Base-by-base conservation (phyloP, 2,329 filamentous ascomycete genomes). In the Tolypocladium ophioglossoides region DNA sequence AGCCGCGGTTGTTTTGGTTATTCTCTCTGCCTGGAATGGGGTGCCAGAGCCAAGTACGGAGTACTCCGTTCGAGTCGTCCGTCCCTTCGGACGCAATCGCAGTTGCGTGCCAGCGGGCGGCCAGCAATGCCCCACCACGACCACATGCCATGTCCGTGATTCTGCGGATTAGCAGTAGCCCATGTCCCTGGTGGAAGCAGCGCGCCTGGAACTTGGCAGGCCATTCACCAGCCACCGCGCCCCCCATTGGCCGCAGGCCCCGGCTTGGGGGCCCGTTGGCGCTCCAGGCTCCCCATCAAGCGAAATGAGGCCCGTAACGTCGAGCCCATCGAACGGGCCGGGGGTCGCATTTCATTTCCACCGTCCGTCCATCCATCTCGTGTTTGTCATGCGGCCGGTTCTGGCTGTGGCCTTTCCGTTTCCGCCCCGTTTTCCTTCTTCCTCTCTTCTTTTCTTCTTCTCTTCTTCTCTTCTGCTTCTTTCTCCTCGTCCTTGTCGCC, bases 241-340 rank as follows among this genome's bases (percentile, higher is more conserved):
- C 41, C 6, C 27, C 44, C 27, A 34, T 48, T 48, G 27, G 44
- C 44, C 34, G 44, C 27, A 7, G 40, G 44, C 44, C 49, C 18
- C 32, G 39, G 30, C 30, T 20, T 10, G 30, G 30, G 50, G 20
- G 11, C 34, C 27, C 2, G n/a, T 20, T 52, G 41, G 41, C 41
- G 46, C 50, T 48, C 41, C 22, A 54, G 22, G 40, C 27, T 34
- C 52, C 54, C 50, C 44, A 48, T 14, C 57, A 62, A 62, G 59
- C 61, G 61, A 62, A 57, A 62, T 62, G 60, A 61, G 56, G 47
- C 40, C 51, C 50, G 46, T 53, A 47, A 30, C 46, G n/a, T 32
- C 37, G 16, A 47, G 41, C 41, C 41, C 14, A 30, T 24, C 24
- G 11, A 44, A 24, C 40, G 22, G 24, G 24, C 24, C 18, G 44